These are phyloP conservation scores for Cantharellus anzutake DNA, from an alignment of 768 basidiomycete species.

Conservation along the genomic window DNA sequence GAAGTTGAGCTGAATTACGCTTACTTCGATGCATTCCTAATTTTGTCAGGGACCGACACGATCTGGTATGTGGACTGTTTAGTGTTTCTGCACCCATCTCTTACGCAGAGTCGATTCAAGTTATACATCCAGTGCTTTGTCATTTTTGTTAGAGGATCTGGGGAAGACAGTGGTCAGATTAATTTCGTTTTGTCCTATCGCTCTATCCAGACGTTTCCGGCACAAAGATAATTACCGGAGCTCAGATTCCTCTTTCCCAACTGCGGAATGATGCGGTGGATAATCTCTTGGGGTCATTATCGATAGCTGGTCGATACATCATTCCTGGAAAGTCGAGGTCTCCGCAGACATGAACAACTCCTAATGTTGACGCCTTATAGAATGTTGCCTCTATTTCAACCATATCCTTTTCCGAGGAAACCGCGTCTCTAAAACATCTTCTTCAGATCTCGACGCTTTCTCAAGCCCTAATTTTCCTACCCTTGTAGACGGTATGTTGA, in stretches of 20 bases:
- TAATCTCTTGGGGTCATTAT: constrained; percentile 75
- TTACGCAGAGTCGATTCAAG: constrained; percentile 10
- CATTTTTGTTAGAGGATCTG: constrained; percentile 81
- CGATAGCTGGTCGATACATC: constrained; percentile 77
- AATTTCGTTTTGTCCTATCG: neutral
- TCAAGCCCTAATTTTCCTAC: constrained; percentile 69
- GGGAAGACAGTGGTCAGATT: constrained; percentile 67
- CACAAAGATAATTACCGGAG: constrained; percentile 67
- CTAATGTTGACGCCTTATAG: constrained; percentile 20
- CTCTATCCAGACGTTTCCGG: neutral
- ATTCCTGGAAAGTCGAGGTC: constrained; percentile 47
- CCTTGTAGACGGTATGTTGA: constrained; percentile 48
- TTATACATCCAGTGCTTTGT: constrained; percentile 73
- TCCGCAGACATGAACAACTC: neutral
- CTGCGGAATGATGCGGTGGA: constrained; percentile 89
- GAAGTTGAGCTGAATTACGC: constrained; percentile 88
- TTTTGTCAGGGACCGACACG: constrained; percentile 45
- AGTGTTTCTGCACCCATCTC: neutral
- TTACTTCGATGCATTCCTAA: constrained; percentile 73
- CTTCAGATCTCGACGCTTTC: constrained; percentile 70
- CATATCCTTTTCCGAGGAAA: constrained; percentile 76
- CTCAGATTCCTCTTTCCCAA: constrained; percentile 83
- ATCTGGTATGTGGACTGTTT: constrained; percentile 26
- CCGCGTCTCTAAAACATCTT: constrained; percentile 64
- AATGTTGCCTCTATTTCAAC: constrained; percentile 79